These are phyloP conservation scores for Pseudogymnoascus sp. DNA, from an alignment of 2,329 filamentous ascomycete species.

Conservation along the genomic window DNA sequence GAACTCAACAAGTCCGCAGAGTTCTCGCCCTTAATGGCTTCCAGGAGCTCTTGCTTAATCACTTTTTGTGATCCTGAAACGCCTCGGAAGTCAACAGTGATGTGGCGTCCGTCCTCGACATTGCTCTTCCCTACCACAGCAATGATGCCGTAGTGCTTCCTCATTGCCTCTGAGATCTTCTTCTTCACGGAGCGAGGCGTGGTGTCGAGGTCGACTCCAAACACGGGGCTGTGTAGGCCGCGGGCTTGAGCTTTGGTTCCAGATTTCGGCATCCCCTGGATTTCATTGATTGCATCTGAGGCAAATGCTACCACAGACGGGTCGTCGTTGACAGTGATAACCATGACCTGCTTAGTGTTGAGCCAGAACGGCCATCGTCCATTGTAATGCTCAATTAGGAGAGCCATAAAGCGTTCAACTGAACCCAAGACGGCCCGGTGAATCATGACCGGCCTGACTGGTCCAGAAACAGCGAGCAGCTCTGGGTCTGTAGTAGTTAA, in stretches of 20 bases:
- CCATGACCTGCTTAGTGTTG: slow-evolving; percentile 68
- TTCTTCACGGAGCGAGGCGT: slow-evolving; percentile 55
- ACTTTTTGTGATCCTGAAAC: slow-evolving; percentile 23
- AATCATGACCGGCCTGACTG: slow-evolving; percentile 69
- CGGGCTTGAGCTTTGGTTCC: slow-evolving; percentile 28
- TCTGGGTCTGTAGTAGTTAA: slow-evolving; percentile 43
- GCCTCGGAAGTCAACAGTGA: slow-evolving; percentile 43
- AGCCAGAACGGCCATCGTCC: slow-evolving; percentile 86
- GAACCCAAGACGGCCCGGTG: slow-evolving; percentile 81
- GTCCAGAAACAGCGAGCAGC: slow-evolving; percentile 46
- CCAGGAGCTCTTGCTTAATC: not conserved
- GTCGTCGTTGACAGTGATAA: slow-evolving; percentile 65
- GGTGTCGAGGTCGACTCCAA: slow-evolving; percentile 65
- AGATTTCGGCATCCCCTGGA: slow-evolving; percentile 13
- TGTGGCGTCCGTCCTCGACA: slow-evolving; percentile 44
- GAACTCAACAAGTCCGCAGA: not conserved
- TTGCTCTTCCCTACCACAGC: slow-evolving; percentile 66
- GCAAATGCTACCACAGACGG: slow-evolving; percentile 24
- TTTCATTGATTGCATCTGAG: slow-evolving; percentile 6
- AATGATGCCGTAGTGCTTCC: slow-evolving; percentile 66
- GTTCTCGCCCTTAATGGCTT: not conserved
- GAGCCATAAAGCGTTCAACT: slow-evolving; percentile 75
- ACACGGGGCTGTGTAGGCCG: slow-evolving; percentile 49
- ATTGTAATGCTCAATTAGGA: slow-evolving; percentile 76
- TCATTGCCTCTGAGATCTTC: slow-evolving; percentile 67